Evolutionary conservation across 2,329 filamentous ascomycete genomes (phyloP).

Genomic region (Hymenoscyphus fructigenus): DNA sequence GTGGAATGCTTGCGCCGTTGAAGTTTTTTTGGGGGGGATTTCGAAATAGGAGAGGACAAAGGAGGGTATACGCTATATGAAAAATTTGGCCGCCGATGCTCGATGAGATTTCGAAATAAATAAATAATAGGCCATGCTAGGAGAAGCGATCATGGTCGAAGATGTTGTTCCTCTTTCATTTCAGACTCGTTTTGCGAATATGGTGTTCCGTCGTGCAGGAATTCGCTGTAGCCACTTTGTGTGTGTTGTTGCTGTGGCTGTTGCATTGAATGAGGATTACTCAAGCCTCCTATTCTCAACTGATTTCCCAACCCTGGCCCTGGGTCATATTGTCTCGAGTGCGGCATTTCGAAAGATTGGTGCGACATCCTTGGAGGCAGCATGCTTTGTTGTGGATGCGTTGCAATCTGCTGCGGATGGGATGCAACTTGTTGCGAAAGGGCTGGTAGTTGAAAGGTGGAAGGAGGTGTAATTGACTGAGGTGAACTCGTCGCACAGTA

Average conservation of each 20-base stretch:
- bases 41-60: not conserved
- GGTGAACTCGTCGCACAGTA: slow-evolving; percentile 27
- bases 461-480: slow-evolving; percentile 19
- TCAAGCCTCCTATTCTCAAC: slow-evolving; percentile 23
- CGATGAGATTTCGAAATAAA: not conserved
- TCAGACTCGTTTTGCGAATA: slow-evolving; percentile 8
- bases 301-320: slow-evolving; percentile 16
- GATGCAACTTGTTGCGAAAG: slow-evolving; percentile 12
- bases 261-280: slow-evolving; percentile 22
- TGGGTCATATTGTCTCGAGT: slow-evolving; percentile 19
- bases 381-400: slow-evolving; percentile 17
- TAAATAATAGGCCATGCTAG: not conserved
- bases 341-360: slow-evolving; percentile 20
- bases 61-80: slow-evolving; percentile 5
- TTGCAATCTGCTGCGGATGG: not conserved
- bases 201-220: slow-evolving; percentile 7
- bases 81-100: not conserved
- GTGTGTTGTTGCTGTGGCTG: not conserved
- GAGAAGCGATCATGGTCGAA: not conserved
- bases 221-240: slow-evolving; percentile 10
- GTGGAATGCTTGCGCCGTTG: not conserved
- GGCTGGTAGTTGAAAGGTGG: slow-evolving; percentile 23
- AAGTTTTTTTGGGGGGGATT: not conserved
- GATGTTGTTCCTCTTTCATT: slow-evolving; percentile 9
- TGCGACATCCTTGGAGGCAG: slow-evolving; percentile 17